Conservation (phyloP, 2,329 filamentous ascomycete genomes). For the Lecanicillium sp. region DNA sequence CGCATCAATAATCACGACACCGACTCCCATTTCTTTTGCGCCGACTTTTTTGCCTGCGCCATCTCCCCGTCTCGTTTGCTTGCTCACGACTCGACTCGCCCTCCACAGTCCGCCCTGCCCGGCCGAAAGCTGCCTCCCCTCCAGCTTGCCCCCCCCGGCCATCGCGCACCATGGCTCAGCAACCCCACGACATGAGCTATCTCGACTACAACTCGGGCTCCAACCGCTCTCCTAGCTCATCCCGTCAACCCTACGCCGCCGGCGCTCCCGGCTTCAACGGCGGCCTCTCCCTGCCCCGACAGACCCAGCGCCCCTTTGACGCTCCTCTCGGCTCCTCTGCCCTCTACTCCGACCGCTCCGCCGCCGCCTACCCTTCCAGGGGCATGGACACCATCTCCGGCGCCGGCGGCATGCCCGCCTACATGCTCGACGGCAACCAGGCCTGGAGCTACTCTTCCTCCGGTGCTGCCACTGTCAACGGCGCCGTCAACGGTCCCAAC, state of each 20-base stretch:
- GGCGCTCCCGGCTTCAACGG: slow-evolving; percentile 44
- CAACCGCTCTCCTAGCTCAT: slow-evolving; percentile 64
- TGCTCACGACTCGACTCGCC: not conserved
- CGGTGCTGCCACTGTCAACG: slow-evolving; percentile 57
- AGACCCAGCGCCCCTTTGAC: slow-evolving; percentile 72
- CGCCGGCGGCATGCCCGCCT: slow-evolving; percentile 36
- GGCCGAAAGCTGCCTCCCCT: not conserved
- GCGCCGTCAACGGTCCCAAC: slow-evolving; percentile 59
- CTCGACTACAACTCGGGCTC: slow-evolving; percentile 57
- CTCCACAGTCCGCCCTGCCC: not conserved
- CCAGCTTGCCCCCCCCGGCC: not conserved
- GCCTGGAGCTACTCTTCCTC: slow-evolving; percentile 71
- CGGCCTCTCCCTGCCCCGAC: slow-evolving; percentile 37
- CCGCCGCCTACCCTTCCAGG: slow-evolving; percentile 53
- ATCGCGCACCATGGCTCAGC: slow-evolving; percentile 35
- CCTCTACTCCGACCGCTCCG: slow-evolving; percentile 67
- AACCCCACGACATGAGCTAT: slow-evolving; percentile 58
- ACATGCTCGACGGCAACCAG: slow-evolving; percentile 63
- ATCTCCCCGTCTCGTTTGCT: not conserved
- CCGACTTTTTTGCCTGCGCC: not conserved
- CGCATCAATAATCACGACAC: not conserved
- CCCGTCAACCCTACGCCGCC: slow-evolving; percentile 50
- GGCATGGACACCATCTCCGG: slow-evolving; percentile 45
- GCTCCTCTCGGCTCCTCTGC: slow-evolving; percentile 56
- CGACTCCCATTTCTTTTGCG: not conserved